Conservation (phyloP, 176 grass and related monocot genomes). For the Oryza glaberrima region DNA sequence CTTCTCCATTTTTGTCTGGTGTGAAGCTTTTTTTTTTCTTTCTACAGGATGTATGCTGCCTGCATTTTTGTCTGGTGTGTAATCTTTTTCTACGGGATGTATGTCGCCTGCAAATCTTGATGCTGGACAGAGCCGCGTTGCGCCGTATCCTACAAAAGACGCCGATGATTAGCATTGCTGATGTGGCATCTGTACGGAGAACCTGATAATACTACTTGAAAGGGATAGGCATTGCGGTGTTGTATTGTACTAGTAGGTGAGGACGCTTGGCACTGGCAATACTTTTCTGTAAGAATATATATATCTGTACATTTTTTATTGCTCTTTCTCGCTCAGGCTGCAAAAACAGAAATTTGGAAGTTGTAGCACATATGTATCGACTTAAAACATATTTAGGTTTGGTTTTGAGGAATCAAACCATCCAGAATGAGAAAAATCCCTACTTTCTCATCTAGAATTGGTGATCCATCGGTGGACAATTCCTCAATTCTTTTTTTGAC, state of each 20-base stretch:
- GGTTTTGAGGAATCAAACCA: no score
- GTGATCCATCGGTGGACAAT: no score
- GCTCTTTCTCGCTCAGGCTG: background rate
- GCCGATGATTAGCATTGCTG: constrained; percentile 22
- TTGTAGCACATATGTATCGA: background rate
- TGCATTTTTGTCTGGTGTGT: constrained; percentile 19
- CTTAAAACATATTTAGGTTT: no score
- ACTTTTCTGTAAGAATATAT: background rate
- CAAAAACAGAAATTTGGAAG: background rate
- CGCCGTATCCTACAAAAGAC: background rate
- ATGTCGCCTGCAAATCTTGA: constrained; percentile 27
- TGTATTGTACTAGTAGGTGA: constrained; percentile 21
- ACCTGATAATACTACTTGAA: constrained; percentile 16
- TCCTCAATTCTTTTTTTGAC: no score
- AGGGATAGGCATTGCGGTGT: constrained; percentile 4
- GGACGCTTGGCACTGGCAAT: background rate
- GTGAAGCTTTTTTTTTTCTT: constrained; percentile 15
- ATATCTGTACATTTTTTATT: background rate
- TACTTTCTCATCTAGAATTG: no score
- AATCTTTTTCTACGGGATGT: constrained; percentile 26
- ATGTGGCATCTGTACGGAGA: constrained; percentile 26
- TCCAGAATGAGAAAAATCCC: no score
- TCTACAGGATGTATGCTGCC: constrained; percentile 23
- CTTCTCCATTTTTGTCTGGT: constrained; percentile 17
- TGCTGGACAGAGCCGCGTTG: background rate